A percentile compares a stretch with the other conserved stretches of the same genome.
phyloP scores from a whole-genome alignment of 805 yeast genomes.

The Huiozyma sinensis region DNA sequence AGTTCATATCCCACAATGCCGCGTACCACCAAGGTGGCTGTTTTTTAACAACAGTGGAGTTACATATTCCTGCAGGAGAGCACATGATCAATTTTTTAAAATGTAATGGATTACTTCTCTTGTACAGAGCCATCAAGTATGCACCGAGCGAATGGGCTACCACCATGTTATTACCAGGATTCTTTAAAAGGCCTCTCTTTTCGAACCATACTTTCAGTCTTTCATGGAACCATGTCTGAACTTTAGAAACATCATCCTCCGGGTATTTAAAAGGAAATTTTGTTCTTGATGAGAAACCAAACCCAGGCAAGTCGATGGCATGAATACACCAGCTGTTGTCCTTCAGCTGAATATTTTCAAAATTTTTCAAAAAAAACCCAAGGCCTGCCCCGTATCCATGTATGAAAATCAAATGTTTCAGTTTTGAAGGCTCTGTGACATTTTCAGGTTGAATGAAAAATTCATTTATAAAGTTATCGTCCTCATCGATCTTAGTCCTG shows the following conservation, averaged over 20 bases:
- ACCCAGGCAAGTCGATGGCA: constrained; percentile 81
- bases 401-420: constrained; percentile 46
- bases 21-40: constrained; percentile 67
- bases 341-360: constrained; percentile 38
- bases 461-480: not conserved
- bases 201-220: constrained; percentile 39
- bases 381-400: constrained; percentile 96
- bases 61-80: constrained; percentile 76
- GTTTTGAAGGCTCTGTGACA: not conserved
- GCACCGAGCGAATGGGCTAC: constrained; percentile 94
- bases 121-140: constrained; percentile 60
- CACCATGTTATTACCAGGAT: constrained; percentile 38
- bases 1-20: constrained; percentile 73
- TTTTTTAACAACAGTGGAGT: constrained; percentile 26
- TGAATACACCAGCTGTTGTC: constrained; percentile 59
- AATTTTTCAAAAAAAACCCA: constrained; percentile 72
- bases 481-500: not conserved
- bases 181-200: constrained; percentile 11
- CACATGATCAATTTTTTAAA: constrained; percentile 65
- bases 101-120: constrained; percentile 46
- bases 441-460: not conserved
- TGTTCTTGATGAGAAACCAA: constrained; percentile 82
- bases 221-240: constrained; percentile 35
- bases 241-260: constrained; percentile 12
- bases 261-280: constrained; percentile 37